Percentiles rank a stretch among this genome's conserved stretches.
phyloP scores from a whole-genome alignment of 2,329 filamentous ascomycete genomes.

The Talaromyces sp. region DNA sequence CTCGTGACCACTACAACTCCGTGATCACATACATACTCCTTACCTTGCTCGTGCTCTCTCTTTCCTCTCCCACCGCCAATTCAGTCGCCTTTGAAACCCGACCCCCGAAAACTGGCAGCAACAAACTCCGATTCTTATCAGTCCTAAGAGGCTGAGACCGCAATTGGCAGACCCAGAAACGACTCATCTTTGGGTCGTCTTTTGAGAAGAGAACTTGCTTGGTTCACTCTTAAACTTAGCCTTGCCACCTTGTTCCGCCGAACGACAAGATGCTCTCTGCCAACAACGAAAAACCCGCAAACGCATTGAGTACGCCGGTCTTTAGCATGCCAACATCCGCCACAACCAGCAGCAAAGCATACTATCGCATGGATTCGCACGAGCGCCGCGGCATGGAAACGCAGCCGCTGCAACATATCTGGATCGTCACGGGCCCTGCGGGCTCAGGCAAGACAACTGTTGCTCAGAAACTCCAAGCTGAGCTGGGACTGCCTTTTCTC shows the following conservation, averaged over 20 bases:
- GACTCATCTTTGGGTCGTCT: background rate
- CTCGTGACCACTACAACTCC: background rate
- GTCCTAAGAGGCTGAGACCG: background rate
- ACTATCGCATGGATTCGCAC: slow-evolving; percentile 3
- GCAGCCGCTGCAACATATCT: slow-evolving; percentile 59
- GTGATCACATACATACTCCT: background rate
- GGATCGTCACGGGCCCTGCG: slow-evolving; percentile 73
- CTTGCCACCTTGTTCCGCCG: background rate
- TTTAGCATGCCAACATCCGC: slow-evolving; percentile 4
- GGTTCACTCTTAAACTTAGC: background rate
- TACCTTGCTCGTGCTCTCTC: background rate
- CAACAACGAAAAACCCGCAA: slow-evolving; percentile 9
- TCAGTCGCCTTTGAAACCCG: background rate
- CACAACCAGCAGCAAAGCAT: background rate
- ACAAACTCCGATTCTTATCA: background rate
- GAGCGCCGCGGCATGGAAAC: slow-evolving; percentile 1
- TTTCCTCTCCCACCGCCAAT: background rate
- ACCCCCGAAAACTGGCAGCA: background rate
- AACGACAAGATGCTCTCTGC: slow-evolving; percentile 10
- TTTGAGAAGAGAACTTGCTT: too few relatives aligned
- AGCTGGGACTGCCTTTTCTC: slow-evolving; percentile 64
- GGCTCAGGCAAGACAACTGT: slow-evolving; percentile 77
- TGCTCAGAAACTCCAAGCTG: slow-evolving; percentile 58
- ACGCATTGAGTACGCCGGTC: slow-evolving; percentile 10
- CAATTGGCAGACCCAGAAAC: background rate